Evolutionary conservation across 805 yeast species (phyloP), one percentile per base, ranked within the genome.

Genomic region (Saccharomycopsis javanensis): DNA sequence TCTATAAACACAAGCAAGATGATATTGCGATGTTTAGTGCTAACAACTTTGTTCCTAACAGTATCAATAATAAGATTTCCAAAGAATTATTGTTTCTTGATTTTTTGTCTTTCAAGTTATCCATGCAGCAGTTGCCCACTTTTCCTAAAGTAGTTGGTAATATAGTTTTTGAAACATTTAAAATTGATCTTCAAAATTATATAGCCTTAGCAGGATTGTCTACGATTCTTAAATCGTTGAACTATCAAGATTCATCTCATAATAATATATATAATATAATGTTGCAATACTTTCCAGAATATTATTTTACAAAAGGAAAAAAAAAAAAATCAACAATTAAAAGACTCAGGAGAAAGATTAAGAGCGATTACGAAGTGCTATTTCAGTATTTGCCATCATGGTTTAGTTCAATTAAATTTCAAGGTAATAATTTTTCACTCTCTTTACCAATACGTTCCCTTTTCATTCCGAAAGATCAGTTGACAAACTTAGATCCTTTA

Each of bases 371-470:
- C 38, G 18, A 35, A 35, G 16, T 10, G 5, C 5, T 61, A 57
- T 62, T 75, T 65, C 55, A 60, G 11, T 63, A 67, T 5, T 55
- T 74, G 20, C 78, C 78, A 3, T 30, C 48, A 1, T 69, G 71
- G 68, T 67, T 75, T 27, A 67, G 67, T 38, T 63, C 61, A 5
- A 15, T 68, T 5, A 65, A 62, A 16, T 15, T 75, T 25, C 61
- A 60, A 51, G 50, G 68, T 5, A 53, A 57, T 13, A 62, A 66
- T 13, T 62, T 71, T 4, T 60, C 59, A 1, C 30, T 72, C 0
- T 56, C 66, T 2, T 50, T 75, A 11, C 79, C 79, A 3, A 69
- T 76, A 7, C 68, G 80, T 38, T 76, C 79, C 0, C 68, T 76
- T 1, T 66, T 76, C 52, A 65, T 76, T 64, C 74, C 78, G 4